Base-by-base conservation (phyloP, 2,329 filamentous ascomycete genomes). In the Conoideocrella luteorostrata region DNA sequence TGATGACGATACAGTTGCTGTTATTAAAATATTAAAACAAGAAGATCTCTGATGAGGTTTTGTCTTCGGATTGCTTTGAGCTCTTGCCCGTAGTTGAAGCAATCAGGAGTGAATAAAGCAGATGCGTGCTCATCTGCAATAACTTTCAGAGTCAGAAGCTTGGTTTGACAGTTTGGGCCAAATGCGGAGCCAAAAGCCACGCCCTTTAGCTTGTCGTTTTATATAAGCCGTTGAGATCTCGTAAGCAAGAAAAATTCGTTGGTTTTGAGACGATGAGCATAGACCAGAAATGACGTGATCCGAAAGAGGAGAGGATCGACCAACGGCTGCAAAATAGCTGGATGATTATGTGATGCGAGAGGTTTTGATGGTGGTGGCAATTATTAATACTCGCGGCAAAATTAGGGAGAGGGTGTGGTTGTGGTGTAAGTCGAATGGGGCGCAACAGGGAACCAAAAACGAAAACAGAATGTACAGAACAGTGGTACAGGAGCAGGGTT, bases 201-300 rank as follows among this genome's bases (percentile, higher is more conserved):
- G 32, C 40, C 39, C 23, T 42, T 20, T 36, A 32, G 15, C 32
- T 29, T 21, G 22, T 28, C 18, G n/a, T 28, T n/a, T 22, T 42
- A 21, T 42, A 42, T 42, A 11, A 30, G 7, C 23, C 21, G 40
- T 41, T 24, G 13, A 7, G 20, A 34, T 13, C 13, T 36, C 26
- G 40, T 30, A 22, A 22, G 22, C 36, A 28, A 29, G 18, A 9
- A 7, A 15, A n/a, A 28, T 32, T 12, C n/a, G n/a, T 28, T 34
- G 29, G 35, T 34, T 21, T 29, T 39, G 22, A 28, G 36, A 28
- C 28, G 22, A 44, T 34, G 42, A 34, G 41, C 41, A 18, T 18
- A 35, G 32, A 43, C 28, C n/a, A n/a, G n/a, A 15, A 29, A 22
- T 24, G 3, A 24, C n/a, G 33, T 1, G 17, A 5, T 37, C 24